A percentile compares a stretch with the other conserved stretches of the same genome.
These are phyloP conservation scores for Beauveria bassiana DNA, from an alignment of 2,329 filamentous ascomycete species.

Conservation along the genomic window DNA sequence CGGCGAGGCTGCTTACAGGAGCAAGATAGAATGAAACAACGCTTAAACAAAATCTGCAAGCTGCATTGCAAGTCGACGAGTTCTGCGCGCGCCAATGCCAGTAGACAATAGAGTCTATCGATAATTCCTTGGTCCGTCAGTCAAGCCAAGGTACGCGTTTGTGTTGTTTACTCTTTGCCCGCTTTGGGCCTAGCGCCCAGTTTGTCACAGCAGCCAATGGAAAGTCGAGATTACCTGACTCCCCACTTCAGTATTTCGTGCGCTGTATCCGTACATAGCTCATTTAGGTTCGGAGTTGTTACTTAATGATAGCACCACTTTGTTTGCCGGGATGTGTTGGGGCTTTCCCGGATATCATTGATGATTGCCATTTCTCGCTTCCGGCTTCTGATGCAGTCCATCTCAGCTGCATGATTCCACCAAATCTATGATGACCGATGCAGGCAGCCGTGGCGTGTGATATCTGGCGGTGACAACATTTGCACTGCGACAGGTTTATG, in stretches of 20 bases:
- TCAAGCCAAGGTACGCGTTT: conserved; percentile 20
- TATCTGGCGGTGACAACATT: not conserved
- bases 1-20: not conserved
- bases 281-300: not conserved
- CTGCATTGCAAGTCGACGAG: not conserved
- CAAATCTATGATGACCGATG: not conserved
- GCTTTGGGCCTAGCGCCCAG: conserved; percentile 26
- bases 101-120: not conserved
- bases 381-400: not conserved
- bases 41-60: conserved; percentile 5
- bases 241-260: not conserved
- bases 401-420: not conserved
- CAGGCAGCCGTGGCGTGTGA: not conserved
- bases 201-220: not conserved
- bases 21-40: conserved; percentile 6
- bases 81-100: not conserved
- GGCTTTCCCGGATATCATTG: not conserved
- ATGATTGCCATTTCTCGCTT: not conserved
- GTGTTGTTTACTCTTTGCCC: conserved; percentile 35
- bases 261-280: not conserved
- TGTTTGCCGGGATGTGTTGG: not conserved
- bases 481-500: not conserved
- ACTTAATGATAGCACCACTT: not conserved
- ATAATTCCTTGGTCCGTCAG: conserved; percentile 5
- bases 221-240: not conserved